These are phyloP conservation scores for Hemileccinum rubropunctum DNA, from an alignment of 768 basidiomycete genomes.

Conservation along the genomic window DNA sequence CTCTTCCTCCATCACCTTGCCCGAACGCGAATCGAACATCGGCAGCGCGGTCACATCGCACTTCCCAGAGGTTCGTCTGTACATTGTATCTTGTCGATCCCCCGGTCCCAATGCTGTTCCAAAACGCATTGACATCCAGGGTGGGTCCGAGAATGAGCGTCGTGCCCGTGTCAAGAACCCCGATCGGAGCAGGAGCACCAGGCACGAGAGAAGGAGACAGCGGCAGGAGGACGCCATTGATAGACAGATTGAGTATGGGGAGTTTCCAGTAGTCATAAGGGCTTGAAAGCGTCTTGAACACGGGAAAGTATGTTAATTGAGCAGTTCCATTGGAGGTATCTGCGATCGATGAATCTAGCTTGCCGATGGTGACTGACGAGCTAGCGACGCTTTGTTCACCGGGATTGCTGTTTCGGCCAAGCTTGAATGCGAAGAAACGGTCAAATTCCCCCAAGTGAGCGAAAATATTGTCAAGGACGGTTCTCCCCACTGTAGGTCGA, in stretches of 20 bases:
- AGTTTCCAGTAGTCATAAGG: constrained; percentile 60
- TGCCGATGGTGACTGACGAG: constrained; percentile 53
- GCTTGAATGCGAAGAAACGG: constrained; percentile 51
- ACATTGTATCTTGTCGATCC: constrained; percentile 36
- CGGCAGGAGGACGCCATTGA: constrained; percentile 40
- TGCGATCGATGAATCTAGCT: constrained; percentile 37
- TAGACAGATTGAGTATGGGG: constrained; percentile 42
- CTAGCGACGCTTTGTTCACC: constrained; percentile 15
- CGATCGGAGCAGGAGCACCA: constrained; percentile 43
- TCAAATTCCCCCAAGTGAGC: constrained; percentile 36
- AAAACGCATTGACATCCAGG: constrained; percentile 52
- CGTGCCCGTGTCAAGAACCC: constrained; percentile 63
- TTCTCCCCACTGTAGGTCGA: constrained; percentile 38
- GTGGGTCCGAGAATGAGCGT: constrained; percentile 55
- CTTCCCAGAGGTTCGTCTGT: constrained; percentile 42
- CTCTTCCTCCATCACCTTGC: constrained; percentile 28
- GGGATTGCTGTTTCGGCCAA: constrained; percentile 35
- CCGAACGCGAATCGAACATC: constrained; percentile 46
- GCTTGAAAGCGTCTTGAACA: constrained; percentile 34
- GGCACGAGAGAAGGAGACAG: constrained; percentile 46
- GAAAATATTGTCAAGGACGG: constrained; percentile 49
- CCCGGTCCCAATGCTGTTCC: constrained; percentile 43
- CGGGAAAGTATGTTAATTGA: constrained; percentile 37
- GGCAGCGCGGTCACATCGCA: constrained; percentile 49
- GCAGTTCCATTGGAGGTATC: constrained; percentile 26